These are phyloP conservation scores for Debaryomyces prosopidis DNA, from an alignment of 805 yeast species.

Conservation along the genomic window DNA sequence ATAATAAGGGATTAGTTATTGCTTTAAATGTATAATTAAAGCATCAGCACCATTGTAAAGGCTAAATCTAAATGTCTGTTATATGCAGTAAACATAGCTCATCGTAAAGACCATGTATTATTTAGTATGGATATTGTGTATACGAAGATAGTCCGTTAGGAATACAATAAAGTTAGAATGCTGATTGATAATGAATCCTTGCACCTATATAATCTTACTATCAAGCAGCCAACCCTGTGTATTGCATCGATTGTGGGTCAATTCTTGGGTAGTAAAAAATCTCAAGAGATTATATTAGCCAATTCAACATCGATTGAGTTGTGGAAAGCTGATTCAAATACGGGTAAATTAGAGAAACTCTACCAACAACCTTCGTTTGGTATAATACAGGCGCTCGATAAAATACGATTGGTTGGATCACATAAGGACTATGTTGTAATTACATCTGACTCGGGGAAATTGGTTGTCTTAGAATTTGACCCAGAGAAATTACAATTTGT, in stretches of 20 bases:
- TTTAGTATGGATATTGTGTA: too few species aligned
- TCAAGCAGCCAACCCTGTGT: constrained; percentile 59
- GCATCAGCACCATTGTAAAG: too few species aligned
- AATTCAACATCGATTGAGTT: constrained; percentile 56
- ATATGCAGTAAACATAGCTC: too few species aligned
- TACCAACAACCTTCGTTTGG: constrained; percentile 54
- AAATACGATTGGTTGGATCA: constrained; percentile 54
- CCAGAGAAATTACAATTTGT: constrained; percentile 39
- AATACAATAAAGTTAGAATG: constrained; percentile 8
- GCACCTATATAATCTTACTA: constrained; percentile 67
- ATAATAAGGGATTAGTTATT: too few species aligned
- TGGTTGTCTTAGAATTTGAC: constrained; percentile 53
- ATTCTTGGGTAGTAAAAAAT: constrained; percentile 52
- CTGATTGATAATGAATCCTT: constrained; percentile 29
- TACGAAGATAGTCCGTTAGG: neutral
- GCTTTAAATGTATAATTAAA: too few species aligned
- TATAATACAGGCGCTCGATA: constrained; percentile 51
- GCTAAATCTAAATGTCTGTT: too few species aligned
- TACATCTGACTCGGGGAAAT: constrained; percentile 78
- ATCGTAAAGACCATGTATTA: too few species aligned
- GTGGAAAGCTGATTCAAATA: constrained; percentile 50
- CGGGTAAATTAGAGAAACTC: constrained; percentile 53
- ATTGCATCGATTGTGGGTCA: constrained; percentile 63
- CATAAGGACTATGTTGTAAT: constrained; percentile 59
- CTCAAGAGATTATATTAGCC: constrained; percentile 65